Evolutionary conservation across 148 eudicot species (phyloP).

Genomic region (Beta vulgaris): DNA sequence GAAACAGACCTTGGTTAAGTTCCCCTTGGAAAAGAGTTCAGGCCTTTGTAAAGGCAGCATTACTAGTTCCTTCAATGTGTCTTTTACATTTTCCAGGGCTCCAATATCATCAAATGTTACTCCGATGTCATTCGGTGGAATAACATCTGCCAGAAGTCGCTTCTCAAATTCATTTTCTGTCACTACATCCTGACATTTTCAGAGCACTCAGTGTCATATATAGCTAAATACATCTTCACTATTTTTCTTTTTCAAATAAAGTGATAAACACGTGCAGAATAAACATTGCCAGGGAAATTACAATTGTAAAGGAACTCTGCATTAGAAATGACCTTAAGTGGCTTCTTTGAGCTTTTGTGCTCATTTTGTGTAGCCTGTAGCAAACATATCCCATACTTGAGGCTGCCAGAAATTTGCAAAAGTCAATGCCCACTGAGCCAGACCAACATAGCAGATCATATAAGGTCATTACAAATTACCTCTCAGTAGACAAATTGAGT

Average conservation of each 20-base stretch:
- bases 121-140: slow-evolving; percentile 94
- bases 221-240: background rate
- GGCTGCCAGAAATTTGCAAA: slow-evolving; percentile 48
- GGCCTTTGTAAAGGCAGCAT: slow-evolving; percentile 99
- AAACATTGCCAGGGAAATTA: background rate
- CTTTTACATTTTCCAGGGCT: slow-evolving; percentile 95
- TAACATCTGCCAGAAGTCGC: slow-evolving; percentile 79
- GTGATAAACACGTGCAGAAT: background rate
- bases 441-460: slow-evolving; percentile 5
- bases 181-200: slow-evolving; percentile 66
- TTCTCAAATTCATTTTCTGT: slow-evolving; percentile 98
- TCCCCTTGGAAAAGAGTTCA: slow-evolving; percentile 95
- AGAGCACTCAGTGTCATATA: slow-evolving; percentile 17
- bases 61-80: slow-evolving; percentile 93
- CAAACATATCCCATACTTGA: slow-evolving; percentile 68
- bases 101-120: slow-evolving; percentile 98
- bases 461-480: slow-evolving; percentile 37
- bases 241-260: background rate
- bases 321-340: slow-evolving; percentile 58
- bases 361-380: slow-evolving; percentile 76
- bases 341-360: slow-evolving; percentile 78
- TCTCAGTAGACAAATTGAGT: slow-evolving; percentile 63
- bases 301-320: background rate
- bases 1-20: slow-evolving; percentile 76
- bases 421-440: slow-evolving; percentile 3